phyloP scores from a whole-genome alignment of 305 asterid genomes.

The Withania somnifera region DNA sequence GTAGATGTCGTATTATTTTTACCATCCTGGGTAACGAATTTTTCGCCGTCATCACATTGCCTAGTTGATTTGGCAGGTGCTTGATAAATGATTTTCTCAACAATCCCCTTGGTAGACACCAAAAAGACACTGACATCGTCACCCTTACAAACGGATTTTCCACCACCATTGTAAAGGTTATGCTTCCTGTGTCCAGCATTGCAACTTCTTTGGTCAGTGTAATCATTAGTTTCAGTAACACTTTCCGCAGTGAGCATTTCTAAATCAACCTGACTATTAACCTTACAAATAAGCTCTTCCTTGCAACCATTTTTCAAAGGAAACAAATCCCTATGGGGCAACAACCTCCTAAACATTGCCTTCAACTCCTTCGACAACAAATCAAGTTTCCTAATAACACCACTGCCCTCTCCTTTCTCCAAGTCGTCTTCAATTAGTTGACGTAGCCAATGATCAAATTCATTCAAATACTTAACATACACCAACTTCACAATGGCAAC shows the following conservation, averaged over 20 bases:
- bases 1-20: constrained; percentile 11
- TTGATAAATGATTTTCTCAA: constrained; percentile 8
- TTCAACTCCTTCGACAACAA: constrained; percentile 28
- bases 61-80: neutral
- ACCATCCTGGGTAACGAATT: neutral
- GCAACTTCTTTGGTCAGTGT: neutral
- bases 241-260: neutral
- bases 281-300: neutral
- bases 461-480: constrained; percentile 45
- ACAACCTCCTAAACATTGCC: constrained; percentile 11
- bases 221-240: neutral
- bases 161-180: neutral
- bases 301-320: neutral
- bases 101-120: neutral
- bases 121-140: neutral
- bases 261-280: neutral
- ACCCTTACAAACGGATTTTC: neutral
- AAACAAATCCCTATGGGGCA: neutral
- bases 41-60: constrained; percentile 9
- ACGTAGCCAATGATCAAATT: constrained; percentile 49
- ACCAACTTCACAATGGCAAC: constrained; percentile 33
- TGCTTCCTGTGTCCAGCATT: neutral
- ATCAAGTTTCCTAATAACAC: constrained; percentile 34
- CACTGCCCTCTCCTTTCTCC: constrained; percentile 18
- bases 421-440: constrained; percentile 11